Percentiles rank a stretch among this genome's conserved stretches.
Evolutionary conservation across 1,284 basidiomycete species (phyloP).

Genomic region (Sparassis latifolia): DNA sequence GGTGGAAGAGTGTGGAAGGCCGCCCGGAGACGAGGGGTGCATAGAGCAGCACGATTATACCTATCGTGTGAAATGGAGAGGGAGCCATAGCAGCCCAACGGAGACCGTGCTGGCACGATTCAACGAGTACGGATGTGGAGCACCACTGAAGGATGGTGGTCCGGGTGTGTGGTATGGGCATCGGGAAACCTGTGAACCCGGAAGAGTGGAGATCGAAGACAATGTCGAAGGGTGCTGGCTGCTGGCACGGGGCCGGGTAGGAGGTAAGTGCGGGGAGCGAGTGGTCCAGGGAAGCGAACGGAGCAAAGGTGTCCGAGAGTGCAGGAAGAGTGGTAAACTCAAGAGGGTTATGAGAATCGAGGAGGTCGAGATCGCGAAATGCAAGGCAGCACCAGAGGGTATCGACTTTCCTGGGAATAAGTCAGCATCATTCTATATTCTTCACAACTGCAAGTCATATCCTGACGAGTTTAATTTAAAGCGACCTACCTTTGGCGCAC

Average conservation of each 20-base stretch:
- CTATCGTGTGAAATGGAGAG: slow-evolving; percentile 17
- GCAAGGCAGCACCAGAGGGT: too few relatives aligned
- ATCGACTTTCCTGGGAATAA: too few relatives aligned
- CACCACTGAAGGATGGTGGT: slow-evolving; percentile 8
- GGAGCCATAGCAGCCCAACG: slow-evolving; percentile 9
- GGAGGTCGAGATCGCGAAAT: too few relatives aligned
- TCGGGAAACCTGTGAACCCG: slow-evolving; percentile 17
- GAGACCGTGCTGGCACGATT: slow-evolving; percentile 1
- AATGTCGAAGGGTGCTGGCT: background rate
- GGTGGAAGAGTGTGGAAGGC: slow-evolving; percentile 9
- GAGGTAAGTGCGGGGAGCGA: background rate
- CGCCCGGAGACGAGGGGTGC: slow-evolving; percentile 6
- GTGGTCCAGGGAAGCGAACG: background rate
- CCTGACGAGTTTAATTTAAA: too few relatives aligned
- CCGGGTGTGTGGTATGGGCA: slow-evolving; percentile 12
- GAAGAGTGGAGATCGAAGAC: slow-evolving; percentile 18
- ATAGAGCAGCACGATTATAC: slow-evolving; percentile 11
- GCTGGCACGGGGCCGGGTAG: slow-evolving; percentile 3
- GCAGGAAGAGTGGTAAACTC: slow-evolving; percentile 3
- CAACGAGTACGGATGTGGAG: background rate
- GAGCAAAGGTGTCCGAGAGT: slow-evolving; percentile 8
- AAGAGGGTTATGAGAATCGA: too few relatives aligned
- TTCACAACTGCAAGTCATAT: too few relatives aligned
- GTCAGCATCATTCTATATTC: too few relatives aligned
- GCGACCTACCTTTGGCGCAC: too few relatives aligned